phyloP scores from a whole-genome alignment of 1,284 basidiomycete genomes.

The Stereum hirsutum region DNA sequence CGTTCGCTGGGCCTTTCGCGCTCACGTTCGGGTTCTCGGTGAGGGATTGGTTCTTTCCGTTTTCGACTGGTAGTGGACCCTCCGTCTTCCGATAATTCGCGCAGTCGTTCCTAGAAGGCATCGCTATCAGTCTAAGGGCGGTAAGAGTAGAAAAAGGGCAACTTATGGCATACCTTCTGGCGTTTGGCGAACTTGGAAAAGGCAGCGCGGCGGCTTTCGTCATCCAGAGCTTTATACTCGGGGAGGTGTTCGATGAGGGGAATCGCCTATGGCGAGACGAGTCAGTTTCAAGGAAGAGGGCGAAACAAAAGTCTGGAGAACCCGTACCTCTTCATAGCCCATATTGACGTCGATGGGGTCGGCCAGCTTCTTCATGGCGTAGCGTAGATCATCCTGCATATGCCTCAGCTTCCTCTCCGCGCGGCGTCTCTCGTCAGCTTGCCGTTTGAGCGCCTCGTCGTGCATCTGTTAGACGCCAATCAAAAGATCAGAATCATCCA shows the following conservation, averaged over 20 bases:
- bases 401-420: constrained; percentile 81
- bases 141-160: not conserved
- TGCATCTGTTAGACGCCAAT: constrained; percentile 43
- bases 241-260: constrained; percentile 71
- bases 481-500: constrained; percentile 2
- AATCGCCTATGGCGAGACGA: constrained; percentile 38
- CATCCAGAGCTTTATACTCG: constrained; percentile 78
- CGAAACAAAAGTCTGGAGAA: constrained; percentile 1
- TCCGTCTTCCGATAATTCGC: constrained; percentile 67
- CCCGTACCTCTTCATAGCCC: constrained; percentile 68
- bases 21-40: constrained; percentile 26
- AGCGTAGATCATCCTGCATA: constrained; percentile 90
- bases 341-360: constrained; percentile 69
- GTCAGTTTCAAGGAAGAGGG: not conserved
- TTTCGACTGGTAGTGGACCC: constrained; percentile 67
- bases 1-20: constrained; percentile 22
- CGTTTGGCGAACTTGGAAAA: constrained; percentile 82
- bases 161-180: constrained; percentile 63
- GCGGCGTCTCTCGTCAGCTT: constrained; percentile 73
- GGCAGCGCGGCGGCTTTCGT: constrained; percentile 69
- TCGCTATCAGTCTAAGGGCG: constrained; percentile 1
- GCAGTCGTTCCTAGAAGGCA: constrained; percentile 63
- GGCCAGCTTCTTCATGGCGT: constrained; percentile 86
- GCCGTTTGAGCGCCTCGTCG: constrained; percentile 59
- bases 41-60: constrained; percentile 59